phyloP scores from a whole-genome alignment of 2,329 filamentous ascomycete species.

The Teratosphaeria pseudoeucalypti region DNA sequence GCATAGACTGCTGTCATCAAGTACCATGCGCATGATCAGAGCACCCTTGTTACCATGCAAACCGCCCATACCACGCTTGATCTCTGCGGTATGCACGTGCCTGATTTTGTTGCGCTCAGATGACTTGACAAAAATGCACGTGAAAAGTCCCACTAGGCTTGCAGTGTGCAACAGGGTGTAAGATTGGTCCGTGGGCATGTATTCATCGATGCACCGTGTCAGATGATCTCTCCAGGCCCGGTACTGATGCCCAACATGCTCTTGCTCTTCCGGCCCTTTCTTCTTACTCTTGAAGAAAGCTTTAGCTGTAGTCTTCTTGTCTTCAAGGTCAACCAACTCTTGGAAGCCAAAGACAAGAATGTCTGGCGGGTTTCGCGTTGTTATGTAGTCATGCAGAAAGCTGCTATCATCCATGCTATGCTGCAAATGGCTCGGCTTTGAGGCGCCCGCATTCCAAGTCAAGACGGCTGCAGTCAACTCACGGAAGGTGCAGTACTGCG shows the following conservation, averaged over 20 bases:
- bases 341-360: conserved; percentile 95
- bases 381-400: conserved; percentile 73
- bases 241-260: conserved; percentile 94
- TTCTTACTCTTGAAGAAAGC: conserved; percentile 76
- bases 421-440: conserved; percentile 73
- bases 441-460: conserved; percentile 97
- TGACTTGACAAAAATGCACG: conserved; percentile 86
- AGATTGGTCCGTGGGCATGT: conserved; percentile 62
- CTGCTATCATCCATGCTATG: conserved; percentile 58
- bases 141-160: conserved; percentile 87
- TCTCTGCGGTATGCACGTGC: conserved; percentile 67
- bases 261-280: conserved; percentile 76
- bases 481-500: conserved; percentile 75
- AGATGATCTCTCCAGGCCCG: conserved; percentile 92
- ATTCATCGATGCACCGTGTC: conserved; percentile 69
- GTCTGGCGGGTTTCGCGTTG: conserved; percentile 68
- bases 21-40: conserved; percentile 76
- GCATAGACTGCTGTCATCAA: conserved; percentile 90
- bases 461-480: conserved; percentile 70
- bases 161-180: conserved; percentile 84
- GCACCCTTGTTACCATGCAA: conserved; percentile 95
- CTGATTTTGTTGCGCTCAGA: conserved; percentile 65
- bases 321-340: conserved; percentile 93
- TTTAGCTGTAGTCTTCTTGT: conserved; percentile 94
- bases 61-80: conserved; percentile 94